Percentiles rank a stretch among this genome's conserved stretches.
phyloP scores from a whole-genome alignment of 805 yeast species.

The Alloascoidea hylecoeti region DNA sequence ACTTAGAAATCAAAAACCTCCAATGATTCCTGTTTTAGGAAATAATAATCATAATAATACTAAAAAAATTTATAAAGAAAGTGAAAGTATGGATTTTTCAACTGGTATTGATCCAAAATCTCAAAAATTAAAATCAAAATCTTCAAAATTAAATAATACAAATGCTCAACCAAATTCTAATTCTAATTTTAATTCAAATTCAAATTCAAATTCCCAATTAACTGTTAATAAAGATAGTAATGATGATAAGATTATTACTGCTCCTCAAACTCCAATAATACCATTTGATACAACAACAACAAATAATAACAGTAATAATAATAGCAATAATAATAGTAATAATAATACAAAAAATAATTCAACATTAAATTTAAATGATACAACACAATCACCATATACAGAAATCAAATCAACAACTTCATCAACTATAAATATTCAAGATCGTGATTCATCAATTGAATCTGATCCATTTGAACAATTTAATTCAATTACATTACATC shows the following conservation, averaged over 20 bases:
- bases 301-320: not conserved
- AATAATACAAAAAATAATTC: not conserved
- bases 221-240: conserved; percentile 4
- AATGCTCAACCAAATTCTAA: not conserved
- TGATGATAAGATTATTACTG: not conserved
- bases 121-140: conserved; percentile 15
- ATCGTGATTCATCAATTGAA: not conserved
- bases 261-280: not conserved
- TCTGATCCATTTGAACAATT: conserved; percentile 74
- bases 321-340: not conserved
- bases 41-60: conserved; percentile 26
- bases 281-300: not conserved
- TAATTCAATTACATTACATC: conserved; percentile 76
- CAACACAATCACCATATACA: conserved; percentile 9
- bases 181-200: not conserved
- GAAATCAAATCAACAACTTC: conserved; percentile 2
- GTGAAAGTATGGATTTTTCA: conserved; percentile 18
- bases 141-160: conserved; percentile 15
- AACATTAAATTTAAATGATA: conserved; percentile 8
- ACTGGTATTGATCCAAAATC: conserved; percentile 12
- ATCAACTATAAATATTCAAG: conserved; percentile 5
- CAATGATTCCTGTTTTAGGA: conserved; percentile 78
- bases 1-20: conserved; percentile 84
- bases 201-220: conserved; percentile 5
- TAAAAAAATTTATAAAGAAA: conserved; percentile 14